These are phyloP conservation scores for Aspergillus hiratsukae DNA, from an alignment of 2,329 filamentous ascomycete genomes.

Conservation along the genomic window DNA sequence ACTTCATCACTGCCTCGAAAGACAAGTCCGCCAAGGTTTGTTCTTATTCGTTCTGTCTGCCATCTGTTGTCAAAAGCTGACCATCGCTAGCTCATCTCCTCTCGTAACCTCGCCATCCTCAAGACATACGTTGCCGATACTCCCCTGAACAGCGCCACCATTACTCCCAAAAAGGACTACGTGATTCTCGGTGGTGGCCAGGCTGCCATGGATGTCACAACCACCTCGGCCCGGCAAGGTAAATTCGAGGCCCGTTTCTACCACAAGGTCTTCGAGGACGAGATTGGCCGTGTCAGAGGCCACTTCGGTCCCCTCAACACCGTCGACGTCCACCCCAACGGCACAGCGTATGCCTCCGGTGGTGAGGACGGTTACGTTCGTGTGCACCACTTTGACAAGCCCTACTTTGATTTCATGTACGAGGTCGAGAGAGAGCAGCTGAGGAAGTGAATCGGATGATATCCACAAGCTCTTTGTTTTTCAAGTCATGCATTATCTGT, in stretches of 20 bases:
- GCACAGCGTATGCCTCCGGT: slow-evolving; percentile 88
- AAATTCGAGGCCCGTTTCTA: slow-evolving; percentile 99
- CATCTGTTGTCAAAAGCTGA: slow-evolving; percentile 14
- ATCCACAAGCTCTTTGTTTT: slow-evolving; percentile 11
- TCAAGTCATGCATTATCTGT: slow-evolving; percentile 28
- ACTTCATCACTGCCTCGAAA: slow-evolving; percentile 97
- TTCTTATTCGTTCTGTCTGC: not conserved
- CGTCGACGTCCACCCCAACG: slow-evolving; percentile 85
- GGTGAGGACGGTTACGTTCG: slow-evolving; percentile 98
- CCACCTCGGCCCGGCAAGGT: slow-evolving; percentile 86
- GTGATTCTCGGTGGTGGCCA: slow-evolving; percentile 97
- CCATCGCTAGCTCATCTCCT: slow-evolving; percentile 64
- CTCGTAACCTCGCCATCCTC: slow-evolving; percentile 80
- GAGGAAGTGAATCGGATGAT: slow-evolving; percentile 35
- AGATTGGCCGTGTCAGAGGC: slow-evolving; percentile 92
- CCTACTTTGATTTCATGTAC: slow-evolving; percentile 97
- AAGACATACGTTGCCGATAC: slow-evolving; percentile 93
- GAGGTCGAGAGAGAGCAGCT: slow-evolving; percentile 86
- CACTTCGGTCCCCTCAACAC: slow-evolving; percentile 98
- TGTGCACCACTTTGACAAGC: slow-evolving; percentile 97
- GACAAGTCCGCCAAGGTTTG: slow-evolving; percentile 91
- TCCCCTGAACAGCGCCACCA: slow-evolving; percentile 89
- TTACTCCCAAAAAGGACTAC: slow-evolving; percentile 94
- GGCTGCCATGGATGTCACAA: slow-evolving; percentile 98
- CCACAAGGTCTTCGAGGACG: slow-evolving; percentile 99